Base-by-base conservation (phyloP, 768 basidiomycete genomes). In the Lentinula detonsa region DNA sequence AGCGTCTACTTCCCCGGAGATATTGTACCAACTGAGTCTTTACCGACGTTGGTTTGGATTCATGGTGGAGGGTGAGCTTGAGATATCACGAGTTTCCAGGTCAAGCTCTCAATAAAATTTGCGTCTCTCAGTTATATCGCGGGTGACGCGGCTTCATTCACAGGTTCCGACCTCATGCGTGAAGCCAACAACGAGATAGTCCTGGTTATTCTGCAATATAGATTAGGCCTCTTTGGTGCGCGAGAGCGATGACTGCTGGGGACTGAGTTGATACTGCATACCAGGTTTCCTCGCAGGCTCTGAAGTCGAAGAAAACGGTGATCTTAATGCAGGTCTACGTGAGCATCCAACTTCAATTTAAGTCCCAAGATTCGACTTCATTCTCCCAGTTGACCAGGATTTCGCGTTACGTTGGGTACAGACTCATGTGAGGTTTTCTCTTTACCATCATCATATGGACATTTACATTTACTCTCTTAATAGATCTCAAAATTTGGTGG, bases 331-430 rank as follows among this genome's bases (percentile, higher is more conserved):
- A 28, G 74, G 75, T 5, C 61, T 75, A 5, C 65, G 75, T 76
- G 21, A 66, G 71, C 65, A 3, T 53, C 31, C 23, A 15, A 23
- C 16, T 54, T 11, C 37, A 31, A 9, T 28, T 51, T 15, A 40
- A 18, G 21, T 18, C 9, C 13, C 46, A 33, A 42, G 4, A 13
- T 15, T 21, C 4, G 39, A 54, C 3, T 16, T 37, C 9, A 39
- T 23, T 33, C 4, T 40, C 5, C 18, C 8, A 76, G 74, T 76
- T 16, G 75, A 76, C 60, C 75, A 75, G 50, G 59, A 61, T 0
- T 72, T 73, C 59, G 74, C 73, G 21, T 50, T 76, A 0, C 45
- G 66, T 33, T 76, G 75, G 75, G 70, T 75, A 1, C 75, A 76
- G 39, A 54, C 67, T 28, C 60, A 75, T 46, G 74, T 76, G 62